A percentile compares a stretch with the other conserved stretches of the same genome.
phyloP scores from a whole-genome alignment of 176 grass and related monocot species.

The Raddia distichophylla region DNA sequence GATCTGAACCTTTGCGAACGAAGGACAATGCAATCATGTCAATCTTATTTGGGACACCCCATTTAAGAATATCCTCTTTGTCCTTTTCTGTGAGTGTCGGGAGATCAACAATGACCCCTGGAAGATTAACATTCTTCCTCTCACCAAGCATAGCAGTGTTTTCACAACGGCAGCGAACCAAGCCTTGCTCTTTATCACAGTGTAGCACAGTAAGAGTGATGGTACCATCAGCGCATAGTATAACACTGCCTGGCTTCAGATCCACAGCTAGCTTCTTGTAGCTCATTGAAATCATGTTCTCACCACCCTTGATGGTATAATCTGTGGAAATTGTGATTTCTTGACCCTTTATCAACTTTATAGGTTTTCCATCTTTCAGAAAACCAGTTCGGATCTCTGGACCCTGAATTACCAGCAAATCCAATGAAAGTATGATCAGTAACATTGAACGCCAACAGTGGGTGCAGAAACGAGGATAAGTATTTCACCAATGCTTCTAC shows the following conservation, averaged over 20 bases:
- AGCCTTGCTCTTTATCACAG: constrained; percentile 56
- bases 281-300: constrained; percentile 77
- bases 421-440: constrained; percentile 17
- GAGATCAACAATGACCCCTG: constrained; percentile 84
- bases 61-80: constrained; percentile 78
- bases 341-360: constrained; percentile 71
- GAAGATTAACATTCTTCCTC: constrained; percentile 92
- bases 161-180: constrained; percentile 69
- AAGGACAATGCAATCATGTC: constrained; percentile 91
- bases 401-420: constrained; percentile 48
- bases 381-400: constrained; percentile 86
- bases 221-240: constrained; percentile 77
- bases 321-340: constrained; percentile 76
- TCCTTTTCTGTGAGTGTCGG: constrained; percentile 85
- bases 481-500: neutral
- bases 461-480: constrained; percentile 8
- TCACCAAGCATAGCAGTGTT: constrained; percentile 80
- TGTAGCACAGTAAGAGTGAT: constrained; percentile 71
- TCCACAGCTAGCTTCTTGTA: constrained; percentile 84
- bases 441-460: neutral
- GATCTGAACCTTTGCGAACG: constrained; percentile 82
- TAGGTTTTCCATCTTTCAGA: constrained; percentile 78
- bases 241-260: constrained; percentile 67
- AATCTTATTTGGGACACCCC: constrained; percentile 86
- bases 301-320: constrained; percentile 73